A percentile compares a stretch with the other conserved stretches of the same genome.
Conservation (phyloP, 1,284 basidiomycete species). For the Ceratobasidium sp. region DNA sequence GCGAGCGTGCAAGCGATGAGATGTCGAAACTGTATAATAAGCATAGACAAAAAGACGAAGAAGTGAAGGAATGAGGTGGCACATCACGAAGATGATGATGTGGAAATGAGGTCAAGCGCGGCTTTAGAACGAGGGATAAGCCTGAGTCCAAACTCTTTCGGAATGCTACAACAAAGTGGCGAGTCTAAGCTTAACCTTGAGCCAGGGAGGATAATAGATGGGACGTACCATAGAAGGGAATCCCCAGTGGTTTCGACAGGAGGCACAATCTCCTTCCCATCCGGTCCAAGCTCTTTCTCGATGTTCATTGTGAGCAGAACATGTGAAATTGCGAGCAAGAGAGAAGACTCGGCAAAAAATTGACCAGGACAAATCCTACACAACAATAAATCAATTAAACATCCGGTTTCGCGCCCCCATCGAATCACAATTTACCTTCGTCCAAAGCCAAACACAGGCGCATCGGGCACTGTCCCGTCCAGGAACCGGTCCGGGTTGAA, state of each 20-base stretch:
- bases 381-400: background rate
- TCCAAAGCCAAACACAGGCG: constrained; percentile 32
- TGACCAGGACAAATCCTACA: constrained; percentile 31
- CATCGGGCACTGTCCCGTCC: constrained; percentile 26
- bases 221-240: constrained; percentile 26
- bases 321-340: constrained; percentile 28
- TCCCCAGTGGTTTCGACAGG: constrained; percentile 27
- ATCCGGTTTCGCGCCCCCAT: background rate
- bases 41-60: constrained; percentile 15
- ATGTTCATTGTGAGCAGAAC: constrained; percentile 24
- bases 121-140: constrained; percentile 30
- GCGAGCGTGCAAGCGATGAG: background rate
- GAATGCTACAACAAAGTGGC: constrained; percentile 1
- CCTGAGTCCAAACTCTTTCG: constrained; percentile 29
- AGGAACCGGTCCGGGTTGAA: constrained; percentile 39
- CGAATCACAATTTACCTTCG: background rate
- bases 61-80: background rate
- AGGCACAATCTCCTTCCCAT: constrained; percentile 22
- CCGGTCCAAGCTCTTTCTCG: constrained; percentile 4
- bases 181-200: background rate
- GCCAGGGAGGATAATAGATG: background rate
- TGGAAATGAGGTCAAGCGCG: constrained; percentile 24
- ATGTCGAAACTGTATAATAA: background rate
- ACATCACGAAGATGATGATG: constrained; percentile 13
- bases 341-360: constrained; percentile 15